phyloP scores from a whole-genome alignment of 1,139 yeast species.

The Meyerozyma smithsonii region DNA sequence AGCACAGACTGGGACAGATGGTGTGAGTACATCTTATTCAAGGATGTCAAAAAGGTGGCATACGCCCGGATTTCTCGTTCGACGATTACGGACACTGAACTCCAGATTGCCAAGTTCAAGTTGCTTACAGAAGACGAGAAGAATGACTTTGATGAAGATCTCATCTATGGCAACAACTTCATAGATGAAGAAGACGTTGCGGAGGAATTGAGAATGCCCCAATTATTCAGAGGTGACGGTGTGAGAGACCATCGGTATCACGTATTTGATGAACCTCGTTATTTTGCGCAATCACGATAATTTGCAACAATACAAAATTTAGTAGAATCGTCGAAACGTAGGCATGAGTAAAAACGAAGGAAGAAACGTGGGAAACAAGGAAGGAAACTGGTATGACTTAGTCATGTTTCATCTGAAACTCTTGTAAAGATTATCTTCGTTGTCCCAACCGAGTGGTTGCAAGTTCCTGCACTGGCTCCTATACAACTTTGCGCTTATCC shows the following conservation, averaged over 20 bases:
- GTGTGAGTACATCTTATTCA: slow-evolving; percentile 94
- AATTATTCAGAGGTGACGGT: slow-evolving; percentile 84
- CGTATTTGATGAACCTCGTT: slow-evolving; percentile 88
- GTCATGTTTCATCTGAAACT: no score
- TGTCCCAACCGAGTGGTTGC: no score
- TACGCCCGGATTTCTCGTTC: slow-evolving; percentile 93
- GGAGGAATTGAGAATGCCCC: slow-evolving; percentile 70
- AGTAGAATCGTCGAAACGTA: not conserved
- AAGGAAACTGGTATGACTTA: no score
- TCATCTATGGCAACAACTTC: slow-evolving; percentile 50
- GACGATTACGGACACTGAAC: slow-evolving; percentile 92
- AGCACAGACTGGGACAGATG: slow-evolving; percentile 95
- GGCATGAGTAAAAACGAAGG: not conserved
- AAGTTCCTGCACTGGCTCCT: not conserved
- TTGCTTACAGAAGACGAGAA: slow-evolving; percentile 44
- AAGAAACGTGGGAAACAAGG: not conserved
- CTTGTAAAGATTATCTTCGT: no score
- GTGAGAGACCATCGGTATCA: slow-evolving; percentile 91
- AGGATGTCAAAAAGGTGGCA: slow-evolving; percentile 81
- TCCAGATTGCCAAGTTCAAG: slow-evolving; percentile 90
- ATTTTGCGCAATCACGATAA: slow-evolving; percentile 41
- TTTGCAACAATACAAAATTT: not conserved
- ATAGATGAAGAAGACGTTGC: slow-evolving; percentile 55
- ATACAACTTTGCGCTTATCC: not conserved
- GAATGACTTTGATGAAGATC: slow-evolving; percentile 28